Evolutionary conservation across 139 green algal genomes (phyloP), one percentile per base, ranked within the genome.

Genomic region (Chlorella ohadii): DNA sequence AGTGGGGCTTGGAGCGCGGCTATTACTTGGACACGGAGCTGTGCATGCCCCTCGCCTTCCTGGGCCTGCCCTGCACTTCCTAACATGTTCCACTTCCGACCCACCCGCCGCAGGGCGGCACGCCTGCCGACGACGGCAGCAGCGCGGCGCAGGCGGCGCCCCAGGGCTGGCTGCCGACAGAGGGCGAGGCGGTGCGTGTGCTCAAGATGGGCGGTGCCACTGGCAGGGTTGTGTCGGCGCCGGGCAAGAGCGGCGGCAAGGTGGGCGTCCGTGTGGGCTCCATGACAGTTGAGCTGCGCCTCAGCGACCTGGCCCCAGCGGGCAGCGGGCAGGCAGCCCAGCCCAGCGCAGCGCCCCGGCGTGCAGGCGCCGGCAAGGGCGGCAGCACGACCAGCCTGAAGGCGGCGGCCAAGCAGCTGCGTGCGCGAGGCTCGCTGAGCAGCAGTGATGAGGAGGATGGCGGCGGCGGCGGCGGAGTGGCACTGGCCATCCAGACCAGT

Each of bases 171-270:
- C 6, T 25, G 34, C 88, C 88, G 0, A 11, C 39, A 34, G 38
- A 65, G 20, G 88, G 88, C 36, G 81, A 90, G 36, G 33, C 22
- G 0, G 88, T 91, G 68, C 27, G 25, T 0, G 80, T 91, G 44
- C 57, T 83, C 9, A 88, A 74, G 47, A 90, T 90, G 88, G 88
- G 81, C 19, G 88, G 88, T 17, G 82, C 75, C 0, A 7, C 20
- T 34, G 88, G 81, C 47, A 80, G 12, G 20, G 76, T 91, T 9
- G 61, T 82, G 64, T 68, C 64, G 3, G 25, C 47, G 1, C 23
- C 67, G 1, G 44, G 34, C 9, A 17, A 72, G 33, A 61, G 63
- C 7, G 72, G 68, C 59, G 64, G 68, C 36, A 87, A 78, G 66
- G 36, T 88, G 4, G 85, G 67, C n/a, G 82, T 93, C 51, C 66